Evolutionary conservation across 441 rosid species (phyloP).

Genomic region (Populus trichocarpa): DNA sequence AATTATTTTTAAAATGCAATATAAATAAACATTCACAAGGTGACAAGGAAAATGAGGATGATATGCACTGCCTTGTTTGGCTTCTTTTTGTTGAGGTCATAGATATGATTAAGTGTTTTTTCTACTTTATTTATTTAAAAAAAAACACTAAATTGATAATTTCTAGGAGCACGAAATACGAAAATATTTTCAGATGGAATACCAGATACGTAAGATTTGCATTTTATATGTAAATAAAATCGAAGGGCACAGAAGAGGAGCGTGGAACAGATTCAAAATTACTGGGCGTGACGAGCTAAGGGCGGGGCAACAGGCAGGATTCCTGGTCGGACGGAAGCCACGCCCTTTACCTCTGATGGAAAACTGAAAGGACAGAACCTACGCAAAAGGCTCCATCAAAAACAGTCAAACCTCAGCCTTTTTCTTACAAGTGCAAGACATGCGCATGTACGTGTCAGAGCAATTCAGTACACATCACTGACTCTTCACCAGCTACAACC

Average conservation of each 20-base stretch:
- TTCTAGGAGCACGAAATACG: too few species aligned
- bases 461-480: background rate
- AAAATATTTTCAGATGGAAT: too few species aligned
- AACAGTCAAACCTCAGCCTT: too few species aligned
- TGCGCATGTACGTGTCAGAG: slow-evolving; percentile 9
- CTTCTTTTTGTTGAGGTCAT: background rate
- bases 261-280: background rate
- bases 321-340: too few species aligned
- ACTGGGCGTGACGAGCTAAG: background rate
- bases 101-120: background rate
- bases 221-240: too few species aligned
- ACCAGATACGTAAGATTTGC: too few species aligned
- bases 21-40: background rate
- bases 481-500: background rate
- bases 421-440: slow-evolving; percentile 10
- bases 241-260: background rate
- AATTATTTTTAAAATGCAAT: too few species aligned
- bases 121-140: too few species aligned
- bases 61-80: background rate
- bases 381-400: background rate
- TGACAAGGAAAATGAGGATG: background rate
- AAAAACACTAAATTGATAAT: too few species aligned
- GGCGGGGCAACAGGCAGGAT: background rate
- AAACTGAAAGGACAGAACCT: too few species aligned
- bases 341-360: too few species aligned